Evolutionary conservation across 345 rosid species (phyloP), one percentile per base, ranked within the genome.

Genomic region (Pugionium dolabratum): DNA sequence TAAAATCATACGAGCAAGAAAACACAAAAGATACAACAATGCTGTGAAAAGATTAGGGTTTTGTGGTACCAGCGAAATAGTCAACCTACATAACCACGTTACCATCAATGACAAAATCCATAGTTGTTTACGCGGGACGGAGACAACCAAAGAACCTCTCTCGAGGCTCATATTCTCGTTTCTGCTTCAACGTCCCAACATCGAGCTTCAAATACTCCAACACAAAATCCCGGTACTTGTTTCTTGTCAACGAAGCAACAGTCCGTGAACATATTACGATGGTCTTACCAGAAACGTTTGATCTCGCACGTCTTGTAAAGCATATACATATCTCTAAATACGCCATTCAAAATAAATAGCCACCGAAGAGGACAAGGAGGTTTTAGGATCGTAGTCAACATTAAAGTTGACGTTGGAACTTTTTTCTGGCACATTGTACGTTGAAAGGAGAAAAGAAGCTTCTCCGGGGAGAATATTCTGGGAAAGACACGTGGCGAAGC

Each of bases 371-470:
- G 58, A 31, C 32, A 2, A 3, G 1, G 32, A 31, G 55, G 55
- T 47, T 64, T 64, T 30, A 31, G 2, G 48, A 7, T 64, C 5
- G 31, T 39, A 49, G 48, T 64, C 25, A 18, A 64, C 0, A 18
- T 49, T 43, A 39, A 3, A 39, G 59, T 29, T 40, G 11, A 11
- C 2, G 37, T 5, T 48, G 45, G 18, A 35, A 8, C 6, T 8
- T 7, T 0, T 2, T 8, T 37, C 39, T 18, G 8, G 7, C 8
- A 28, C 18, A 18, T 48, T 50, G 58, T 37, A 63, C 1, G 37
- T 63, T 49, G 58, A 36, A 8, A 29, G 30, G 68, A 18, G 57
- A 29, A n/a, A 33, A 48, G 48, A 63, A 49, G 39, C 47, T 63
- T 48, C 48, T 63, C 30, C 25, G 7, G 29, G 8, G 10, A 18